Evolutionary conservation across 768 basidiomycete genomes (phyloP), one percentile per base, ranked within the genome.

Genomic region (Naematelia encephala): DNA sequence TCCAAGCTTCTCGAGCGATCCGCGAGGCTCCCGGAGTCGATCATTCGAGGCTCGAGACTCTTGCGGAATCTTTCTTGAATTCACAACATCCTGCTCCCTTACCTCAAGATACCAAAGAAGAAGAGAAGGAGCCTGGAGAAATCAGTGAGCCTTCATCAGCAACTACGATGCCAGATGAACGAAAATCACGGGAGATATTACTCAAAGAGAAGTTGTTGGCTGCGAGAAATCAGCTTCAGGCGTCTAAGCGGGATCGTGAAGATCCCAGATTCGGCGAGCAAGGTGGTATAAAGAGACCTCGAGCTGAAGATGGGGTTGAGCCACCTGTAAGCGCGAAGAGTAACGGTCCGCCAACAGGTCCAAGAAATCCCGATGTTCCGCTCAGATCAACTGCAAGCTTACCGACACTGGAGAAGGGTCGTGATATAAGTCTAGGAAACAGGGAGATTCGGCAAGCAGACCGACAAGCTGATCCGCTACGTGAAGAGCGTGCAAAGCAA

Each of bases 61-160:
- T 65, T 45, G 63, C 63, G 16, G 56, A 61, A 23, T 51, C 53
- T 2, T 61, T 61, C 26, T 30, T 65, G 46, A 39, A 55, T 1
- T 30, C 48, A 16, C 50, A 42, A 46, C 16, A 19, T 47, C 55
- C 30, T 47, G 34, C 13, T 34, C 55, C 5, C 21, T 48, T 10
- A 39, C 30, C 11, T 42, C 59, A 19, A n/a, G 26, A 56, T 22
- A 11, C 48, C 3, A 61, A 34, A 1, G 16, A 21, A 3, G 42
- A 25, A 11, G 59, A 48, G 19, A 49, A 28, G 16, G 49, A 60
- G 30, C 44, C 51, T n/a, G 52, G 42, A 3, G 51, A 51, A 26
- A 46, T 52, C 21, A 23, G 23, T 14, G 43, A 48, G 49, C 25
- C 42, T 11, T 14, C 19, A 4, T 22, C 53, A 23, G 23, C 53